These are phyloP conservation scores for Raddia distichophylla DNA, from an alignment of 176 grass and related monocot species.

Conservation along the genomic window DNA sequence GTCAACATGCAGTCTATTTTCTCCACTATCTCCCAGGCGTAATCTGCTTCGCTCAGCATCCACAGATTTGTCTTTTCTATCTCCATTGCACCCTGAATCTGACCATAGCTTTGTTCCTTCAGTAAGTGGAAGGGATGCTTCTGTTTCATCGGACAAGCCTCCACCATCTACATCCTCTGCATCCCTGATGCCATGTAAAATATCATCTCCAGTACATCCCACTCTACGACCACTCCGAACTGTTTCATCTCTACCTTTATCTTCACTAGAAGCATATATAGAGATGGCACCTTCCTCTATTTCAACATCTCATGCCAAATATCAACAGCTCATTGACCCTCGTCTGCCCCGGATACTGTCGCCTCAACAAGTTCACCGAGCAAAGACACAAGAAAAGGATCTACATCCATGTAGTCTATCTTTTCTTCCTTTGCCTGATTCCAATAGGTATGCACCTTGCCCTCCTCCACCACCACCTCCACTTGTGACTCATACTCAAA, in stretches of 20 bases:
- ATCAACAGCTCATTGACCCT: conserved; percentile 29
- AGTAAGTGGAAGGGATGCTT: conserved; percentile 34
- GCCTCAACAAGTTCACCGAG: conserved; percentile 23
- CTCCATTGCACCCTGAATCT: conserved; percentile 38
- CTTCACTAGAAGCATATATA: conserved; percentile 46
- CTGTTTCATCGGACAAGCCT: conserved; percentile 27
- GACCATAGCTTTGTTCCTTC: conserved; percentile 29
- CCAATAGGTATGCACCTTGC: conserved; percentile 25
- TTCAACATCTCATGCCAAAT: conserved; percentile 34
- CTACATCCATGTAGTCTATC: conserved; percentile 35
- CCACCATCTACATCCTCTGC: not conserved
- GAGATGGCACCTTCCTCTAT: conserved; percentile 39
- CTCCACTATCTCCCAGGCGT: conserved; percentile 34
- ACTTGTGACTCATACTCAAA: conserved; percentile 23
- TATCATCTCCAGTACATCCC: conserved; percentile 40
- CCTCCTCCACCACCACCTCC: conserved; percentile 15
- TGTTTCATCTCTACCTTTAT: conserved; percentile 37
- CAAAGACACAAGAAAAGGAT: conserved; percentile 31
- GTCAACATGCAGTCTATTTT: conserved; percentile 25
- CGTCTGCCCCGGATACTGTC: conserved; percentile 10
- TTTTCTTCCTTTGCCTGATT: conserved; percentile 26
- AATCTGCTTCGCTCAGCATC: conserved; percentile 39
- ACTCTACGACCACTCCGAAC: conserved; percentile 44
- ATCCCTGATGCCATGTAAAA: conserved; percentile 27
- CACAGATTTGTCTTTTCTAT: conserved; percentile 46